These are phyloP conservation scores for Termitomyces sp. DNA, from an alignment of 768 basidiomycete genomes.

Conservation along the genomic window DNA sequence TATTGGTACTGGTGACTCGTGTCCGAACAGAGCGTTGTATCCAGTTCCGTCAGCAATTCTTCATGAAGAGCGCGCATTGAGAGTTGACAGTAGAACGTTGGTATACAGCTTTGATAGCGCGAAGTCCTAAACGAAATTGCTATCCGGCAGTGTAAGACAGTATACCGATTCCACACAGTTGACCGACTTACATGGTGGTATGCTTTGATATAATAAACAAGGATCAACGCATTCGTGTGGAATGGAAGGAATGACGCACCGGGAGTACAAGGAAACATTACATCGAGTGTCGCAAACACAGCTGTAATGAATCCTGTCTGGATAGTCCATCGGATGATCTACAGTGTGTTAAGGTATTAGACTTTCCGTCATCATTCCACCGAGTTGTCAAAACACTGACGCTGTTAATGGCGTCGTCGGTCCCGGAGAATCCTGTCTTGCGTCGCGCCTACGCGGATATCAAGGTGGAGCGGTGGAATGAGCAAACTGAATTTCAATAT, in stretches of 20 bases:
- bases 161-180: not conserved
- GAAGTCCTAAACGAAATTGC: constrained; percentile 27
- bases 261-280: constrained; percentile 39
- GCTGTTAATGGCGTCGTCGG: constrained; percentile 36
- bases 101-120: constrained; percentile 25
- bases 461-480: constrained; percentile 4
- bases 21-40: constrained; percentile 16
- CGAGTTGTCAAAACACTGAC: constrained; percentile 9
- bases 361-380: not conserved
- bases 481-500: not conserved
- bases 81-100: constrained; percentile 20
- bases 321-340: constrained; percentile 28
- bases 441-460: constrained; percentile 15
- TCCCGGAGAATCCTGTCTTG: constrained; percentile 39
- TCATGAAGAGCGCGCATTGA: constrained; percentile 20
- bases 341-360: not conserved
- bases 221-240: too few relatives aligned
- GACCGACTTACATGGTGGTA: constrained; percentile 18
- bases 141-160: constrained; percentile 1
- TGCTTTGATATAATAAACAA: constrained; percentile 8
- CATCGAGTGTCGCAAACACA: constrained; percentile 37
- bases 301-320: constrained; percentile 38
- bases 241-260: constrained; percentile 17
- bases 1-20: constrained; percentile 5
- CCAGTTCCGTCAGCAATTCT: constrained; percentile 6